Evolutionary conservation across 306 rosid genomes (phyloP), one percentile per base, ranked within the genome.

Genomic region (Cicer bijugum): DNA sequence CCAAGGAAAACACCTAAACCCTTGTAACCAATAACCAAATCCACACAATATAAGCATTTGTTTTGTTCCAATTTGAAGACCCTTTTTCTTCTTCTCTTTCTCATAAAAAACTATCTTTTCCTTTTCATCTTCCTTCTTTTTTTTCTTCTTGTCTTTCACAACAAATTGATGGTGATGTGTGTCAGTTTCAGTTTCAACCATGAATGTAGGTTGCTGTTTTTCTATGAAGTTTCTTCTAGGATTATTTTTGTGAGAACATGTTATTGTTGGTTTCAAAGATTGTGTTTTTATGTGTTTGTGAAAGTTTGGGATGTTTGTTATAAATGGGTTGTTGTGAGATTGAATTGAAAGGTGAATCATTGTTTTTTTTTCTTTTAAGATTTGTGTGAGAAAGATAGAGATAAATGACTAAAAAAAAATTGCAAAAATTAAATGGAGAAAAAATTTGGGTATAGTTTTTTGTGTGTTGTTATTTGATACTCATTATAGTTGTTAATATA

Each of bases 1-100:
- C 97, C 97, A 91, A 17, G 98, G 98, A 77, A 93, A 93, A 68
- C 97, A 91, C 80, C 97, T 87, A 62, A 91, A 91, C 1, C 98
- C 98, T 70, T 93, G 97, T 0, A 89, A 84, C 96, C 94, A 89
- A 58, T 91, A 93, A 28, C 98, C 98, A 63, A 93, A 38, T 39
- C 98, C 98, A 75, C 97, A 93, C 75, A 93, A 37, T 4, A 76
- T 11, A 82, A 74, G 0, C 92, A 88, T 85, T 57, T 86, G 78
- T n/a, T 45, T 63, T 35, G 85, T 69, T 0, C 51, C 50, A 20
- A 61, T 84, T 4, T 33, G 65, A 59, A 71, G 28, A 52, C 46
- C 38, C 86, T 42, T 62, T 69, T 44, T 58, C 61, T 51, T 56
- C 72, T 28, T 69, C 84, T 66, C 71, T 53, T 78, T 76, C 44